Evolutionary conservation across 2,329 filamentous ascomycete species (phyloP).

Genomic region (Pezicula neosporulosa): DNA sequence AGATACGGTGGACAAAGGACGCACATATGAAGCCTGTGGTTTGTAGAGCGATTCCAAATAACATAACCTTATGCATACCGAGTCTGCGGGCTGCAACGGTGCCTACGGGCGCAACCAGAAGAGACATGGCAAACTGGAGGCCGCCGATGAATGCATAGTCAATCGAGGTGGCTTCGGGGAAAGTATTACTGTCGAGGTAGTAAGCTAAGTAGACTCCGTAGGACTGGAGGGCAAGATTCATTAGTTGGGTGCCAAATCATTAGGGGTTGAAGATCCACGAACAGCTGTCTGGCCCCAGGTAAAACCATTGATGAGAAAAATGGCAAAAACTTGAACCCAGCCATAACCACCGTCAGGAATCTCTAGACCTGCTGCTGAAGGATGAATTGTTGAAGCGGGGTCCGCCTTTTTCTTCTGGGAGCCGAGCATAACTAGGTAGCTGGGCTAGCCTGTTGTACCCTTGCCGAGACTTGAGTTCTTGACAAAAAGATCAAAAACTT

Average conservation of each 20-base stretch:
- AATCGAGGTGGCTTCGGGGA: conserved; percentile 42
- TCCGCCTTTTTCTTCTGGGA: background rate
- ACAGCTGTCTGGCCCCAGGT: conserved; percentile 35
- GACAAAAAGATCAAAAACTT: too few relatives aligned
- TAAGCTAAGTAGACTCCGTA: conserved; percentile 54
- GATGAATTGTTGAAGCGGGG: background rate
- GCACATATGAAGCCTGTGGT: conserved; percentile 63
- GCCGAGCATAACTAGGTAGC: background rate
- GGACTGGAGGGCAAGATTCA: conserved; percentile 25
- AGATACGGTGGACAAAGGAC: conserved; percentile 63
- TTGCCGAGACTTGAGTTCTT: too few relatives aligned
- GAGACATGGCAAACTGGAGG: conserved; percentile 7
- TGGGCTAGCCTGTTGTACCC: too few relatives aligned
- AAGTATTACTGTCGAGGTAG: conserved; percentile 48
- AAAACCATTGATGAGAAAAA: conserved; percentile 14
- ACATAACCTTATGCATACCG: conserved; percentile 3
- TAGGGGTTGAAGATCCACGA: conserved; percentile 3
- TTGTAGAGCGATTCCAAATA: conserved; percentile 40
- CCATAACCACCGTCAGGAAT: conserved; percentile 48
- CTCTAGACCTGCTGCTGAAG: background rate
- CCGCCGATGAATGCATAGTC: conserved; percentile 13
- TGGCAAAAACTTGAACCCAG: conserved; percentile 16
- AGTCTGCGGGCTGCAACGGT: conserved; percentile 27
- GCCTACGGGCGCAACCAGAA: conserved; percentile 32
- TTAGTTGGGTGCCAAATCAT: background rate